These are phyloP conservation scores for Didymella keratinophila DNA, from an alignment of 2,329 filamentous ascomycete species.

Conservation along the genomic window DNA sequence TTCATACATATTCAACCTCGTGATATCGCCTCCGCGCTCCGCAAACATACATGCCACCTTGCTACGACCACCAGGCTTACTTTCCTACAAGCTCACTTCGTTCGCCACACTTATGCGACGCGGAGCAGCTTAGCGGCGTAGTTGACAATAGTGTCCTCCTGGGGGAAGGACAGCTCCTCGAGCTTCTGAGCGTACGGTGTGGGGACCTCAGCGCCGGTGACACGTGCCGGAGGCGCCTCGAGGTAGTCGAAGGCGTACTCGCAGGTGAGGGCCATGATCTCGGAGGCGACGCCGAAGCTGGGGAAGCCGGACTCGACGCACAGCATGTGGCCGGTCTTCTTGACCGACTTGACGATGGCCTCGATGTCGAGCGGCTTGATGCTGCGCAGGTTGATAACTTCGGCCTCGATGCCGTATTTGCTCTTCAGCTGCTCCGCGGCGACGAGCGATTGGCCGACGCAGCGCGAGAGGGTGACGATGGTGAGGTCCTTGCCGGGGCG, in stretches of 20 bases:
- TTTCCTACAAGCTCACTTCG: neutral
- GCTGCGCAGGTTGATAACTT: conserved; percentile 98
- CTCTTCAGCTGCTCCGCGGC: conserved; percentile 92
- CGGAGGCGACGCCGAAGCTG: conserved; percentile 88
- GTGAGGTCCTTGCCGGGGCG: conserved; percentile 94
- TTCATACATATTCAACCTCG: conserved; percentile 17
- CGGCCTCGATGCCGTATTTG: conserved; percentile 93
- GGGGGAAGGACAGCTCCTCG: conserved; percentile 95
- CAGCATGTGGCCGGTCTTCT: conserved; percentile 96
- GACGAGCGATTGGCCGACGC: conserved; percentile 87
- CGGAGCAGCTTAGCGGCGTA: conserved; percentile 89
- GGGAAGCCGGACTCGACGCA: conserved; percentile 96
- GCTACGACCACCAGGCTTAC: neutral
- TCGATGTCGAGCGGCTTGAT: conserved; percentile 97
- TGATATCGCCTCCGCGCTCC: neutral
- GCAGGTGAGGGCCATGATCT: conserved; percentile 93
- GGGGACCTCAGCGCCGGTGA: conserved; percentile 96
- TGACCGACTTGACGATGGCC: conserved; percentile 93
- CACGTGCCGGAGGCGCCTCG: conserved; percentile 87
- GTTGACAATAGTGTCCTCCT: conserved; percentile 83
- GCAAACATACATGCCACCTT: neutral
- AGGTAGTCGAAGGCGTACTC: conserved; percentile 99
- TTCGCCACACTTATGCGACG: conserved; percentile 56
- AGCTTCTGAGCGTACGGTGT: conserved; percentile 93
- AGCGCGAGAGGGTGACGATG: conserved; percentile 92